These are phyloP conservation scores for Cyamopsis tetragonoloba DNA, from an alignment of 306 rosid genomes.

Conservation along the genomic window DNA sequence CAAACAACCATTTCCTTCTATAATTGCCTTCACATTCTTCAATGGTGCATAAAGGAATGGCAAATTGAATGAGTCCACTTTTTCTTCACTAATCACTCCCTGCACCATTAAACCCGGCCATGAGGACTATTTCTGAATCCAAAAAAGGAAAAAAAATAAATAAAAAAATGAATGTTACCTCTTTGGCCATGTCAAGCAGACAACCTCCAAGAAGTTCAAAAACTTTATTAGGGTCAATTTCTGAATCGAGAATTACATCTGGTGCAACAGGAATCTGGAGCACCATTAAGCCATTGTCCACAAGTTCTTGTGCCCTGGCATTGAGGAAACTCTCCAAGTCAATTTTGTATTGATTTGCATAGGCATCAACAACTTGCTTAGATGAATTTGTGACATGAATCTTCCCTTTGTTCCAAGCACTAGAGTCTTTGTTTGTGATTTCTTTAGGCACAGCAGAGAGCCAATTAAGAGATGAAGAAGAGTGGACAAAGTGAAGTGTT, in stretches of 20 bases:
- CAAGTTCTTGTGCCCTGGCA: conserved; percentile 37
- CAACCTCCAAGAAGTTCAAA: conserved; percentile 36
- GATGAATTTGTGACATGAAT: conserved; percentile 21
- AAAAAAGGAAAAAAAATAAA: no score
- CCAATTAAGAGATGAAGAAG: conserved; percentile 18
- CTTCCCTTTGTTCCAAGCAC: conserved; percentile 39
- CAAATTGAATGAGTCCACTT: conserved; percentile 34
- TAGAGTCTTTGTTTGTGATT: conserved; percentile 2
- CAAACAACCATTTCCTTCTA: conserved; percentile 25
- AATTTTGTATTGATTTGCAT: conserved; percentile 8
- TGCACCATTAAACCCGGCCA: no score
- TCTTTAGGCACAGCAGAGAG: conserved; percentile 26
- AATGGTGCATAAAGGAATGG: conserved; percentile 22
- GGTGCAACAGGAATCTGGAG: conserved; percentile 18
- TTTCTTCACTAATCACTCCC: conserved; percentile 30
- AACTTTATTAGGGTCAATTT: not conserved
- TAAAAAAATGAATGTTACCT: no score
- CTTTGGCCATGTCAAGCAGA: conserved; percentile 34
- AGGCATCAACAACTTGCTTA: conserved; percentile 30
- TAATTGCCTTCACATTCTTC: conserved; percentile 17
- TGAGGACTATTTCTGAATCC: no score
- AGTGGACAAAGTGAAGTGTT: conserved; percentile 21
- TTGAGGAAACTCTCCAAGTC: conserved; percentile 26
- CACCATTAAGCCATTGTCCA: conserved; percentile 25
- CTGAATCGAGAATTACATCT: not conserved